Percentiles rank a stretch among this genome's conserved stretches.
Conservation (phyloP, 2,329 filamentous ascomycete species). For the Ascocoryne sarcoides region DNA sequence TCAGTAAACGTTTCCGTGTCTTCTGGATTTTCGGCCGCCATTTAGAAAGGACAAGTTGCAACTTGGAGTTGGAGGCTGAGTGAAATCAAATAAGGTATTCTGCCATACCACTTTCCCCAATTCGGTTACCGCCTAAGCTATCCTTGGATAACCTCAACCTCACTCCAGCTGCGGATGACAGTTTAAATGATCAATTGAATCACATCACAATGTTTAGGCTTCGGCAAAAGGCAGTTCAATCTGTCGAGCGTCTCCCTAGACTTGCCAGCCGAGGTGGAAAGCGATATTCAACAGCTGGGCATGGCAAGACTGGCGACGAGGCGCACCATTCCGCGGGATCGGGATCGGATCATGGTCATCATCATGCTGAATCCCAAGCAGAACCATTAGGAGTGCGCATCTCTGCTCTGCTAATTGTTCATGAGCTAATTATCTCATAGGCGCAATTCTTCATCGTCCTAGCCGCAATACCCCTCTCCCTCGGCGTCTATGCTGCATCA, state of each 20-base stretch:
- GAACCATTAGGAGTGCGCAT: slow-evolving; percentile 45
- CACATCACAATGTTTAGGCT: slow-evolving; percentile 26
- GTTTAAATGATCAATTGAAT: slow-evolving; percentile 27
- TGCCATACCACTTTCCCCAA: background rate
- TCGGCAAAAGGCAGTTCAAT: slow-evolving; percentile 26
- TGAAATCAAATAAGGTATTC: background rate
- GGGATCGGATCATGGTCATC: slow-evolving; percentile 23
- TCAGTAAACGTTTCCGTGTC: slow-evolving; percentile 10
- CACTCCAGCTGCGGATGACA: too few species aligned
- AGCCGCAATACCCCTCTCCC: slow-evolving; percentile 35
- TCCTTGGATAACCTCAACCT: slow-evolving; percentile 8
- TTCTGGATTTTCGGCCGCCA: slow-evolving; percentile 12
- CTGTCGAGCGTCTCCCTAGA: slow-evolving; percentile 19
- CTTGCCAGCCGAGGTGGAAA: slow-evolving; percentile 9
- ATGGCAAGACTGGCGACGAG: slow-evolving; percentile 18
- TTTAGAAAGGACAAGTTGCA: slow-evolving; percentile 24
- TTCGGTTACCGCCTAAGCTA: slow-evolving; percentile 2
- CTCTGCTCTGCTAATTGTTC: slow-evolving; percentile 13
- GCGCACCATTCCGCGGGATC: slow-evolving; percentile 13
- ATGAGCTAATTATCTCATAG: slow-evolving; percentile 26
- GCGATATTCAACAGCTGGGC: slow-evolving; percentile 18
- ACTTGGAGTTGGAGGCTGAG: background rate
- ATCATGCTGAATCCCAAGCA: slow-evolving; percentile 32
- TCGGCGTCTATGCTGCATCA: slow-evolving; percentile 38
- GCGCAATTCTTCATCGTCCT: slow-evolving; percentile 39